These are phyloP conservation scores for Coemansia sp. DNA, from an alignment of 192 early-diverging fungal genomes.

Conservation along the genomic window DNA sequence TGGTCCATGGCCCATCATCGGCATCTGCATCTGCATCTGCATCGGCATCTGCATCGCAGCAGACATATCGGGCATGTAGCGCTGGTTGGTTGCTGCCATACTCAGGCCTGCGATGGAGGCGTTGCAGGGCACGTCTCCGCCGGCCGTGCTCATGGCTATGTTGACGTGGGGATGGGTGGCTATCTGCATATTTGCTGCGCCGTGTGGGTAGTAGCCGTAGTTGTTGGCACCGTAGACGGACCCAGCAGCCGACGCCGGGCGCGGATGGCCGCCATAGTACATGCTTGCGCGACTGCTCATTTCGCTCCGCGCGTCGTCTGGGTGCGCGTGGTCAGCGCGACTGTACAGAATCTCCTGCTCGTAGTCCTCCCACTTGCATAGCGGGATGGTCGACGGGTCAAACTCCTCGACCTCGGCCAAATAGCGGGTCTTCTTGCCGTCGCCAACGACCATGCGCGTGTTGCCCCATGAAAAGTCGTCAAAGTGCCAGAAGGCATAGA, in stretches of 20 bases:
- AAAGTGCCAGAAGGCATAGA: slow-evolving; percentile 99
- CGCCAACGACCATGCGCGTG: slow-evolving; percentile 87
- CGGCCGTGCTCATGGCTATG: slow-evolving; percentile 38
- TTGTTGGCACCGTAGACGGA: slow-evolving; percentile 42
- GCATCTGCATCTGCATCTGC: neutral
- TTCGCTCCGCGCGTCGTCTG: slow-evolving; percentile 51
- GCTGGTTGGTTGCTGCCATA: slow-evolving; percentile 8
- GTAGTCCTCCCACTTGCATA: slow-evolving; percentile 82
- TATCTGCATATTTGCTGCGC: slow-evolving; percentile 44
- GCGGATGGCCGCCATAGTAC: slow-evolving; percentile 51
- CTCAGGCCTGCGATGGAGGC: slow-evolving; percentile 28
- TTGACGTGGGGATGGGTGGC: slow-evolving; percentile 23
- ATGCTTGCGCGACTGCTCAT: slow-evolving; percentile 56
- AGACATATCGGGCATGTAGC: slow-evolving; percentile 19
- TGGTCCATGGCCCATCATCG: slow-evolving; percentile 1
- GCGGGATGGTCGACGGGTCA: slow-evolving; percentile 72
- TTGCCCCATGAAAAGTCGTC: slow-evolving; percentile 99
- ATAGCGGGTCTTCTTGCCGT: slow-evolving; percentile 67
- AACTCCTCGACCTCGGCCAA: slow-evolving; percentile 71
- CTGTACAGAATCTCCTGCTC: slow-evolving; percentile 60
- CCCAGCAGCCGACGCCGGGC: slow-evolving; percentile 48
- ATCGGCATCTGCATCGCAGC: slow-evolving; percentile 2
- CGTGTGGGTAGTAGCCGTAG: slow-evolving; percentile 46
- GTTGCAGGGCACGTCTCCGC: slow-evolving; percentile 28
- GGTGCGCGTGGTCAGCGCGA: slow-evolving; percentile 27